Base-by-base conservation (phyloP, 352 stramenopile genomes). In the Globisporangium paroecandrum region DNA sequence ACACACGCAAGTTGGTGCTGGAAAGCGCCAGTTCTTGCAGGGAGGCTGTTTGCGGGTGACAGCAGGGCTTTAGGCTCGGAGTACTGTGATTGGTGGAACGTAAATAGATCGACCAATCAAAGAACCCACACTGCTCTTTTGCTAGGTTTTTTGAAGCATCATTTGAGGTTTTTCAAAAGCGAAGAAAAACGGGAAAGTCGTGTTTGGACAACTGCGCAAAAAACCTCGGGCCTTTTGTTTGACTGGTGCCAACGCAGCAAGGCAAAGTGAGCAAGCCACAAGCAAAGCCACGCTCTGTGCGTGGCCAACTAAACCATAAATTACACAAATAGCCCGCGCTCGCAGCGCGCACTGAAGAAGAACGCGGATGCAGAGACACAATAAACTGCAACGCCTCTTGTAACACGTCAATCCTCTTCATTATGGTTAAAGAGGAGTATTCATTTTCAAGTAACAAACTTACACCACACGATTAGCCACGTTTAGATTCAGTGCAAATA, bases 11-110 rank as follows among this genome's bases (percentile, higher is more conserved):
- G 9, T 8, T 13, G 10, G 36, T 5, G 36, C 36, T 43, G 10
- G 73, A 75, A 27, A 79, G 74, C 70, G 75, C 75, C 77, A 76
- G 77, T 78, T 78, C 68, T 70, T 69, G 72, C 36, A 53, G 57
- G 65, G 55, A 71, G 65, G 34, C n/a, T 43, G 12, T 59, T 27
- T 22, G 34, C 15, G 24, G 53, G 4, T 24, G 5, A 29, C 10
- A 18, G 34, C 15, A 13, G 54, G 15, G 32, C 15, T 57, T 58
- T 51, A 77, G 66, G 58, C 71, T 76, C 66, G 62, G 38, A 69
- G 27, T 2, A 9, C 59, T 36, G 5, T 70, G 64, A 85, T 85
- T 82, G 77, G 77, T 65, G 71, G 66, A 73, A 74, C 71, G 32
- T 53, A 58, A 24, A 27, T 7, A 15, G 13, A 10, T 36, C 12